Evolutionary conservation across 2,329 filamentous ascomycete genomes (phyloP), one percentile per base, ranked within the genome.

Genomic region (Neofusicoccum parvum): DNA sequence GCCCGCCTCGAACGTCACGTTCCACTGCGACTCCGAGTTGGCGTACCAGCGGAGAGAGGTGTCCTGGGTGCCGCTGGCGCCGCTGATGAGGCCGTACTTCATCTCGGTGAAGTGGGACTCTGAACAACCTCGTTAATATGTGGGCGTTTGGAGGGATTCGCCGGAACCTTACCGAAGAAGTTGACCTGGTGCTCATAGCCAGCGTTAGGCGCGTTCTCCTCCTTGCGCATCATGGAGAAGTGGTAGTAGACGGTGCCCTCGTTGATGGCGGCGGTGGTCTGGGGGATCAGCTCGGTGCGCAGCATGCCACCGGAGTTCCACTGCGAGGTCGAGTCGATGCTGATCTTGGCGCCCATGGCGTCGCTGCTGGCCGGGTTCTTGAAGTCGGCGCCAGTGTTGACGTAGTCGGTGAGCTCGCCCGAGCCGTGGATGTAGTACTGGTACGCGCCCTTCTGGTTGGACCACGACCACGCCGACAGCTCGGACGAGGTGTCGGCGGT

Each of bases 391-490:
- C 83, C 85, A 1, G 91, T 80, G 70, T 86, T 87, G 70, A 91
- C 82, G 76, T 91, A 91, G 70, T 85, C 79, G 23, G 81, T 81
- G 12, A 87, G 82, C 0, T 79, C 63, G 10, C 82, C 83, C 3
- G 80, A 78, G 43, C 90, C 90, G 79, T 92, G 90, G 73, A 91
- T 91, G 80, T 92, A 92, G 81, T 90, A 92, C 76, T 92, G 90
- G 78, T 90, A 92, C 0, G 87, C 84, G 0, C 87, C 87, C 71
- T 90, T 86, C 76, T 89, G 85, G 75, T 87, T 90, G n/a, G 82
- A 82, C 85, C 86, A 91, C 3, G 85, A 87, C 88, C 88, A 90
- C 80, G 73, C 88, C 86, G 3, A 80, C 20, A 65, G 63, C 50
- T 58, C 70, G 50, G 81, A 82, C 11, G 83, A 79, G 14, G 79